A percentile compares a stretch with the other conserved stretches of the same genome.
These are phyloP conservation scores for Wickerhamomyces canadensis DNA, from an alignment of 805 yeast genomes.

Conservation along the genomic window DNA sequence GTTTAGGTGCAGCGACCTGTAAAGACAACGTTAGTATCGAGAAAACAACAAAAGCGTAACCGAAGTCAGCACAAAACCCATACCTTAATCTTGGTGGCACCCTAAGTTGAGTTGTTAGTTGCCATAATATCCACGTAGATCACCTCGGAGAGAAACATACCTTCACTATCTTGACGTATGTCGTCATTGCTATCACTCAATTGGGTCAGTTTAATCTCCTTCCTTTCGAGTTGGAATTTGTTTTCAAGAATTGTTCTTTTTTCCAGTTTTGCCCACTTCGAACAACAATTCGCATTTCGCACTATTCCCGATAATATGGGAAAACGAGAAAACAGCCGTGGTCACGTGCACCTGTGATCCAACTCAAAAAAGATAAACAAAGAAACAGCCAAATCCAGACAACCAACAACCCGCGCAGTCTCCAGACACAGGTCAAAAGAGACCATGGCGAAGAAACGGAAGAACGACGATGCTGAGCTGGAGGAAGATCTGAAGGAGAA, in stretches of 20 bases:
- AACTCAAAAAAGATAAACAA: neutral
- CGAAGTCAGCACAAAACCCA: conserved; percentile 5
- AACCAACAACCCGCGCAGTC: too few species aligned
- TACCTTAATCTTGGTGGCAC: conserved; percentile 62
- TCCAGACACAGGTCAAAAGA: too few species aligned
- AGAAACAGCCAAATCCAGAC: too few species aligned
- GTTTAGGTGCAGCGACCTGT: conserved; percentile 94
- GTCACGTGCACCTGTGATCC: too few species aligned
- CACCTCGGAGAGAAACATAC: conserved; percentile 23
- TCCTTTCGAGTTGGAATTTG: neutral
- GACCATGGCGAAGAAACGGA: neutral
- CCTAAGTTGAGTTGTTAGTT: conserved; percentile 26
- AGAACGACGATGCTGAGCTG: neutral
- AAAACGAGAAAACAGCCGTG: too few species aligned
- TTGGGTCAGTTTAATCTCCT: neutral
- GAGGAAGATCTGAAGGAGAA: neutral
- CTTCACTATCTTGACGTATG: conserved; percentile 71
- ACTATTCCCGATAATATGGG: too few species aligned
- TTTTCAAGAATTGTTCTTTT: neutral
- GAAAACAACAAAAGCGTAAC: neutral
- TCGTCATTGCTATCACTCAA: conserved; percentile 38
- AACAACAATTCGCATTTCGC: too few species aligned
- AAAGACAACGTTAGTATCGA: neutral
- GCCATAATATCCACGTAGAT: too few species aligned
- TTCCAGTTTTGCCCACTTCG: neutral